Percentiles rank a stretch among this genome's conserved stretches.
phyloP scores from a whole-genome alignment of 495 filamentous ascomycete genomes.

The Apiosordaria backusii region DNA sequence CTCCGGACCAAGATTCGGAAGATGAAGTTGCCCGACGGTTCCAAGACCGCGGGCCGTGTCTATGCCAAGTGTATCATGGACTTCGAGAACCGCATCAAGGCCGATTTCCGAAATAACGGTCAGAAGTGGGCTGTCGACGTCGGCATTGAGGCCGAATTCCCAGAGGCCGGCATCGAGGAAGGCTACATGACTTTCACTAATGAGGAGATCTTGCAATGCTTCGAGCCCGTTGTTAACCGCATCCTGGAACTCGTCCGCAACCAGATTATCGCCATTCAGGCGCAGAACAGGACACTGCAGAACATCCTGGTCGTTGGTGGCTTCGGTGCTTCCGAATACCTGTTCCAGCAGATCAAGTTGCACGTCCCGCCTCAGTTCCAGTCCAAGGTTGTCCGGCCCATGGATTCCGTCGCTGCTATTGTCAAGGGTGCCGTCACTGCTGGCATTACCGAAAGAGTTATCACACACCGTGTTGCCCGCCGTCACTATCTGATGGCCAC shows the following conservation, averaged over 20 bases:
- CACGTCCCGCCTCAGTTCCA: constrained; percentile 78
- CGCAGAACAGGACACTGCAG: constrained; percentile 66
- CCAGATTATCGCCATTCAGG: constrained; percentile 76
- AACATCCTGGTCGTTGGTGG: constrained; percentile 73
- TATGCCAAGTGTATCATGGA: constrained; percentile 81
- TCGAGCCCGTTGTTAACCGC: constrained; percentile 71
- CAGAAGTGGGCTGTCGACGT: constrained; percentile 77
- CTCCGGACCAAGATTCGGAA: constrained; percentile 71
- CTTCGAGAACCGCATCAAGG: constrained; percentile 76
- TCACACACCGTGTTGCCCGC: constrained; percentile 96
- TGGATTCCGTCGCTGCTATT: constrained; percentile 74
- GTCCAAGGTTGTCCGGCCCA: constrained; percentile 70
- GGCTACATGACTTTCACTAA: constrained; percentile 82
- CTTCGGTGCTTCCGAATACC: constrained; percentile 72
- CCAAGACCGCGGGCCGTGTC: constrained; percentile 68
- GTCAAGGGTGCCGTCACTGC: constrained; percentile 77
- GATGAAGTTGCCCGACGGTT: constrained; percentile 74
- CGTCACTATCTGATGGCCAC: constrained; percentile 99
- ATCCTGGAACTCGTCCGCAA: constrained; percentile 71
- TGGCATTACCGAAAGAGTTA: constrained; percentile 92
- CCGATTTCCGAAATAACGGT: constrained; percentile 75
- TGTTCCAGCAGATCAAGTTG: constrained; percentile 80
- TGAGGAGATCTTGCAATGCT: constrained; percentile 75
- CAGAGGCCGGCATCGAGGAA: constrained; percentile 71
- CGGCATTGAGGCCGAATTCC: constrained; percentile 73